A percentile compares a stretch with the other conserved stretches of the same genome.
These are phyloP conservation scores for Phragmites australis DNA, from an alignment of 176 grass and related monocot species.

Conservation along the genomic window DNA sequence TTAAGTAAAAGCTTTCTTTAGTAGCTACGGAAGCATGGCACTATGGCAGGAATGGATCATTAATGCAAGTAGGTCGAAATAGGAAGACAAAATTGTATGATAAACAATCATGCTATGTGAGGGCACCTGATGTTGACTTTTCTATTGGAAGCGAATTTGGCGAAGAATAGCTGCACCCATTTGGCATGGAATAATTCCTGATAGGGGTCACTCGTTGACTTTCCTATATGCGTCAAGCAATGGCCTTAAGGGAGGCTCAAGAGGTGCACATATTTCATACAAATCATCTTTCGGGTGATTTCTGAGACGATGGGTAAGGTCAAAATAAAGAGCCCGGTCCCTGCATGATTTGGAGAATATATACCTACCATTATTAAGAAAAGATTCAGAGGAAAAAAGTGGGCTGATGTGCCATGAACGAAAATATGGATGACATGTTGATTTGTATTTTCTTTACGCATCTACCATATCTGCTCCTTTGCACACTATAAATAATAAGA, in stretches of 20 bases:
- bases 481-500: background rate
- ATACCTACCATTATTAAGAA: conserved; percentile 31
- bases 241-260: conserved; percentile 36
- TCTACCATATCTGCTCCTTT: conserved; percentile 4
- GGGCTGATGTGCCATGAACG: background rate
- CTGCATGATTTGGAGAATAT: conserved; percentile 37
- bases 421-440: background rate
- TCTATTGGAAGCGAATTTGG: background rate
- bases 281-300: conserved; percentile 2
- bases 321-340: conserved; percentile 9
- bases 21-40: background rate
- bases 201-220: background rate
- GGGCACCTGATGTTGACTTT: background rate
- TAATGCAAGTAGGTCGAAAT: background rate
- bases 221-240: conserved; percentile 1
- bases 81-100: background rate
- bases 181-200: conserved; percentile 42
- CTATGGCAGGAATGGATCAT: background rate
- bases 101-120: background rate
- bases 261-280: conserved; percentile 21
- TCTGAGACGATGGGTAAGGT: conserved; percentile 4
- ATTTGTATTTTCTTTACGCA: background rate
- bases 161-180: conserved; percentile 15
- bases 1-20: background rate
- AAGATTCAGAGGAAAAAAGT: conserved; percentile 37